Evolutionary conservation across 441 rosid species (phyloP), one percentile per base, ranked within the genome.

Genomic region (Breynia disticha): DNA sequence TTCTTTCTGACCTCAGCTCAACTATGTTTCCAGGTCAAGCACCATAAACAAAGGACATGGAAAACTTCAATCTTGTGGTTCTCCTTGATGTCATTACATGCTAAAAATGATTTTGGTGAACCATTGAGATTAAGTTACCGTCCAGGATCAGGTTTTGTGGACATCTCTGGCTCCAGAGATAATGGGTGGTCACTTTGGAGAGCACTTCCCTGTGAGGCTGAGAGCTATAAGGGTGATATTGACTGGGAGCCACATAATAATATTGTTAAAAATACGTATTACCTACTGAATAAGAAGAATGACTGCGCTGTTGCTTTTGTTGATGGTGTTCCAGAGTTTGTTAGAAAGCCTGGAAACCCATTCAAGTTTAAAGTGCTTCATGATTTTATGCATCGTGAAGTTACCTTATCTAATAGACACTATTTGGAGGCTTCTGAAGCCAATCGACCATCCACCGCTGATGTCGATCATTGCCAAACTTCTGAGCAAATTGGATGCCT

Each of bases 291-390:
- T 60, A 84, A 82, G 78, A 91, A 86, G 81, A 84, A 77, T 73
- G 90, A 75, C 52, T 77, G 72, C 70, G 94, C 79, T 71, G 75
- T 91, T 76, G 91, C 97, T 63, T 79, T 86, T 66, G 53, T 73
- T 56, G 81, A 86, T 73, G 90, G 83, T 58, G 53, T 76, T 62
- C 97, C 98, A 49, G 83, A 81, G 76, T 91, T 88, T 79, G 90
- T 91, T 37, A 72, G 70, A 66, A 88, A 79, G 80, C 95, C 97
- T 63, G 97, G 98, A 79, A 86, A 81, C 78, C 90, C 84, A 48
- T 82, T 91, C 79, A 91, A 91, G 81, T 81, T 91, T 54, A 88
- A 86, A 77, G 77, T 82, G 53, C 77, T 91, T 59, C 72, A 57
- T 53, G 75, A 76, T 65, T 50, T 62, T 55, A 32, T 67, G 62